Evolutionary conservation across 1,284 basidiomycete genomes (phyloP), one percentile per base, ranked within the genome.

Genomic region (Amylostereum areolatum): DNA sequence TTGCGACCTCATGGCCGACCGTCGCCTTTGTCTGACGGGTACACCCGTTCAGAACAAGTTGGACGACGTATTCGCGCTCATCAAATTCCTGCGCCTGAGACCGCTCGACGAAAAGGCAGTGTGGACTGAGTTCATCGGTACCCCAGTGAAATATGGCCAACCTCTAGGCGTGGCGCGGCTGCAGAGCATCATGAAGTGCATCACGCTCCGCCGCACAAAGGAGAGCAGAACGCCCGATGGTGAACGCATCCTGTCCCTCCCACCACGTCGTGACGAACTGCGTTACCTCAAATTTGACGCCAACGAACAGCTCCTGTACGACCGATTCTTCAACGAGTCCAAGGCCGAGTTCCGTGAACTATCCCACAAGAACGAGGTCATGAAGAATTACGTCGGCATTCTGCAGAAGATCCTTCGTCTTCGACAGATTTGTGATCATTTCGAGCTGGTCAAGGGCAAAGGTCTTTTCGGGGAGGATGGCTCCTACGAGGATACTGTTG

Each of bases 31-130:
- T 62, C 75, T 99, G 36, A 97, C 96, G 7, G 97, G 97, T 53
- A 99, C 97, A 5, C 97, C 97, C 0, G 92, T 99, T 40, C 97
- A 99, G 71, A 99, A 99, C 76, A 95, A 95, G 64, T 81, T 99
- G 50, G 96, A 99, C 68, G 97, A 99, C 62, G 87, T 99, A 43
- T 99, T 88, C 67, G 94, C 97, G 1, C 75, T 99, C 50, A 85
- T 99, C 75, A 95, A 94, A 66, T 99, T 99, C 71, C 73, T 99
- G 43, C 89, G 95, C 6, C 69, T 99, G 50, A 79, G 85, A 36
- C 97, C 97, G 0, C 89, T 99, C 59, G 89, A 96, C 59, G 93
- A 98, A 66, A 95, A 96, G 66, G 83, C 81, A 43, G 70, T 86
- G 7, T 99, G 97, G 93, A 95, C 87, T 47, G 88, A 94, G 62